Evolutionary conservation across 768 basidiomycete genomes (phyloP).

Genomic region (Cyathus striatus): DNA sequence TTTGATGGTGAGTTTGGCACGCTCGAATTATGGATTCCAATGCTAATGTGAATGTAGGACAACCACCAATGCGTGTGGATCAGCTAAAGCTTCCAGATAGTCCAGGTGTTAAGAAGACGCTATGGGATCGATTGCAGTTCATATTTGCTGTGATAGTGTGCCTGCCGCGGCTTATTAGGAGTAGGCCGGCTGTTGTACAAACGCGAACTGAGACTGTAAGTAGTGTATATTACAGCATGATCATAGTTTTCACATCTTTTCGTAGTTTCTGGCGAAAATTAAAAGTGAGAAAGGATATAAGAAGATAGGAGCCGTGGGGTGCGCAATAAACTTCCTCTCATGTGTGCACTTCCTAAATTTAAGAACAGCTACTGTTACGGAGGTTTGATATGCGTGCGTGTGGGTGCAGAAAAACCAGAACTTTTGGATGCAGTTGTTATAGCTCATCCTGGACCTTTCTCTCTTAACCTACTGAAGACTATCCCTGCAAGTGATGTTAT

Average conservation of each 20-base stretch:
- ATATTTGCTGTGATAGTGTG: constrained; percentile 17
- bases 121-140: constrained; percentile 21
- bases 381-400: constrained; percentile 10
- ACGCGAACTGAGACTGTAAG: constrained; percentile 24
- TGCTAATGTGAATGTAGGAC: no score
- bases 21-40: no score
- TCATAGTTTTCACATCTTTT: no score
- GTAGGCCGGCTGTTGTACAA: constrained; percentile 25
- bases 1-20: constrained; percentile 53
- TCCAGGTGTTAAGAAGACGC: constrained; percentile 24
- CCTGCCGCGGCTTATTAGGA: constrained; percentile 21
- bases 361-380: constrained; percentile 16
- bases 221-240: no score
- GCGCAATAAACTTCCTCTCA: constrained; percentile 2
- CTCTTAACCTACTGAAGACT: constrained; percentile 4
- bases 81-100: constrained; percentile 20
- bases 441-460: constrained; percentile 14
- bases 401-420: constrained; percentile 9
- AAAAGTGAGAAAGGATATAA: constrained; percentile 34
- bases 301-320: constrained; percentile 41
- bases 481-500: no score
- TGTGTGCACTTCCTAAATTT: not conserved
- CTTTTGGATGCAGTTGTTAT: constrained; percentile 15
- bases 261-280: constrained; percentile 21
- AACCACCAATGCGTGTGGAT: constrained; percentile 20